These are phyloP conservation scores for Cladosporium sp. DNA, from an alignment of 2,329 filamentous ascomycete genomes.

Conservation along the genomic window DNA sequence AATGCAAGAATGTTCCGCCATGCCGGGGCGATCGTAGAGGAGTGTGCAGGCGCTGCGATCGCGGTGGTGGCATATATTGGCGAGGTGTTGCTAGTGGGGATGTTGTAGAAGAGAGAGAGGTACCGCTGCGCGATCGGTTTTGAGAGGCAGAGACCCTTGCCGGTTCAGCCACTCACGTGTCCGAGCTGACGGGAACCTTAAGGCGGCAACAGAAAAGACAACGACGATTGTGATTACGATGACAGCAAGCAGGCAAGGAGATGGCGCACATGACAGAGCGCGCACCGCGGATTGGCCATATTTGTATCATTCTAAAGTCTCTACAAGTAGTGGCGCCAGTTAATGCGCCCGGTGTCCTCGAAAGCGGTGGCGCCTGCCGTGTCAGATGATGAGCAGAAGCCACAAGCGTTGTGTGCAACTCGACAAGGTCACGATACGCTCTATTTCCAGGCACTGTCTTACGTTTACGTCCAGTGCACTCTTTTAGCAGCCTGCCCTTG, in stretches of 20 bases:
- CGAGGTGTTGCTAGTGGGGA: background rate
- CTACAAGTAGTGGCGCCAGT: background rate
- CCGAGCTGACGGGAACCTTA: background rate
- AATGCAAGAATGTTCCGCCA: constrained; percentile 67
- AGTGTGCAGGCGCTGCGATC: constrained; percentile 4
- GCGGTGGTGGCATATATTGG: constrained; percentile 13
- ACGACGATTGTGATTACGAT: background rate
- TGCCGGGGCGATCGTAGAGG: constrained; percentile 32
- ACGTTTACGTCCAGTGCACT: background rate
- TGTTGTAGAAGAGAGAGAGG: constrained; percentile 9
- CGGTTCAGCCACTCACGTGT: constrained; percentile 16
- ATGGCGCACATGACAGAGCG: background rate
- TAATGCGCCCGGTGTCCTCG: background rate
- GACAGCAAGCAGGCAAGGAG: background rate
- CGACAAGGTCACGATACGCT: constrained; percentile 9
- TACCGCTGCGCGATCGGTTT: background rate
- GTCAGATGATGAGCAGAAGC: constrained; percentile 16
- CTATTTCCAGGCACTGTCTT: constrained; percentile 12
- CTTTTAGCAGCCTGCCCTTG: constrained; percentile 3
- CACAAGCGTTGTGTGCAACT: constrained; percentile 13
- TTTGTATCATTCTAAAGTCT: background rate
- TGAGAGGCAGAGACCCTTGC: background rate
- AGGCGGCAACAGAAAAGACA: constrained; percentile 4
- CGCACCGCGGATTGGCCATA: background rate
- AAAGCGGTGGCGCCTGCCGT: constrained; percentile 15